phyloP scores from a whole-genome alignment of 1,139 yeast genomes.

The Kluyveromyces sp. region DNA sequence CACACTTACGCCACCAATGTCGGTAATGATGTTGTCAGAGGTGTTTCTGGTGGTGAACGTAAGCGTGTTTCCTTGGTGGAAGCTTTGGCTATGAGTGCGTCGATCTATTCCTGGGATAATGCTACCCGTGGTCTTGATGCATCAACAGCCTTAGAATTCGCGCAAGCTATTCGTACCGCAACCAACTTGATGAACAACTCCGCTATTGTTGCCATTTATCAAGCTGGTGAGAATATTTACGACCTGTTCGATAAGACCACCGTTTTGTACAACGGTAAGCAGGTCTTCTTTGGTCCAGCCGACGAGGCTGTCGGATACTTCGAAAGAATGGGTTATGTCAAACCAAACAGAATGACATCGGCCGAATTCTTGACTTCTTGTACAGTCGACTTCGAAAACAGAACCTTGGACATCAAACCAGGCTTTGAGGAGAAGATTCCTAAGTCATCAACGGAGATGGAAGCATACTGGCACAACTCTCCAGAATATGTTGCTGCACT shows the following conservation, averaged over 20 bases:
- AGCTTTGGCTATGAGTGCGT: conserved; percentile 51
- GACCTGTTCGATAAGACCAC: conserved; percentile 58
- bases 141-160: conserved; percentile 62
- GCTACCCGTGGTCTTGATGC: conserved; percentile 78
- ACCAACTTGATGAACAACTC: conserved; percentile 50
- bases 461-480: conserved; percentile 47
- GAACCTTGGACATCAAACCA: conserved; percentile 38
- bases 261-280: conserved; percentile 51
- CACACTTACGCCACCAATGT: conserved; percentile 52
- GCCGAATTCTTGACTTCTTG: conserved; percentile 67
- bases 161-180: conserved; percentile 53
- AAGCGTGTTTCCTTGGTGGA: conserved; percentile 60
- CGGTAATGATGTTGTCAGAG: conserved; percentile 55
- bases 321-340: conserved; percentile 52
- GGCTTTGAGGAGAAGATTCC: conserved; percentile 54
- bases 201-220: conserved; percentile 57
- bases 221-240: conserved; percentile 62
- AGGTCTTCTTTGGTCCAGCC: conserved; percentile 54
- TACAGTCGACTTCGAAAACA: conserved; percentile 36
- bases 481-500: conserved; percentile 39
- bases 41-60: conserved; percentile 62
- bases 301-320: conserved; percentile 48
- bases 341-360: conserved; percentile 58
- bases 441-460: conserved; percentile 50
- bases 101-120: conserved; percentile 65